A percentile compares a stretch with the other conserved stretches of the same genome.
Evolutionary conservation across 495 filamentous ascomycete species (phyloP).

Genomic region (Lichenothelia convexa): DNA sequence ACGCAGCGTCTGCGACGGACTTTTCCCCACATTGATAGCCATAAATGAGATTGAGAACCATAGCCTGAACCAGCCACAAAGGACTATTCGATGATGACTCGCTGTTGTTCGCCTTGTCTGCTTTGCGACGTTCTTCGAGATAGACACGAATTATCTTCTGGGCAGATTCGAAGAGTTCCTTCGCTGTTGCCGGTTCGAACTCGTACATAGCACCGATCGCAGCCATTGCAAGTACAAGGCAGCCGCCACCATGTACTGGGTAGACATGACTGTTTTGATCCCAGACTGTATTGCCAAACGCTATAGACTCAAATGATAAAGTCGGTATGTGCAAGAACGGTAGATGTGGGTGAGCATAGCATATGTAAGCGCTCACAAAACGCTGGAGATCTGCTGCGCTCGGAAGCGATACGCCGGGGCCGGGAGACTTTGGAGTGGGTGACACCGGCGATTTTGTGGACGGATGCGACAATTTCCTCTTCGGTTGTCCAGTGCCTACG

Average conservation of each 20-base stretch:
- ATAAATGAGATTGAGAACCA: slow-evolving; percentile 92
- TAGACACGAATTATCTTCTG: slow-evolving; percentile 92
- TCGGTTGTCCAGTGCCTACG: slow-evolving; percentile 39
- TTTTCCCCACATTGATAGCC: slow-evolving; percentile 93
- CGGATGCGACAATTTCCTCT: slow-evolving; percentile 62
- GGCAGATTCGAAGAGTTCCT: slow-evolving; percentile 78
- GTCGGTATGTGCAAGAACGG: slow-evolving; percentile 90
- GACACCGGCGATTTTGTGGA: slow-evolving; percentile 47
- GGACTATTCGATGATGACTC: slow-evolving; percentile 62
- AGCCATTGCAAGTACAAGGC: slow-evolving; percentile 85
- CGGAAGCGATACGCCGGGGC: slow-evolving; percentile 36
- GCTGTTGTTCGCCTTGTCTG: slow-evolving; percentile 54
- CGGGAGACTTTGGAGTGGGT: slow-evolving; percentile 23
- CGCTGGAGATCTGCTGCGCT: slow-evolving; percentile 85
- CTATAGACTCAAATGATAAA: slow-evolving; percentile 62
- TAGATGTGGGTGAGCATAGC: slow-evolving; percentile 85
- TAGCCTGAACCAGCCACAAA: slow-evolving; percentile 94
- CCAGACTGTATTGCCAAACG: too few relatives aligned
- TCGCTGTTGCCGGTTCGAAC: slow-evolving; percentile 56
- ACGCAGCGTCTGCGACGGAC: slow-evolving; percentile 73
- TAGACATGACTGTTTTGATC: too few relatives aligned
- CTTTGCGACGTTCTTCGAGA: slow-evolving; percentile 81
- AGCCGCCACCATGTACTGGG: slow-evolving; percentile 66
- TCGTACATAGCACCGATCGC: slow-evolving; percentile 94
- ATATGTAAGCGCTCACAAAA: slow-evolving; percentile 79